Percentiles rank a stretch among this genome's conserved stretches.
These are phyloP conservation scores for Grifola frondosa DNA, from an alignment of 1,284 basidiomycete species.

Conservation along the genomic window DNA sequence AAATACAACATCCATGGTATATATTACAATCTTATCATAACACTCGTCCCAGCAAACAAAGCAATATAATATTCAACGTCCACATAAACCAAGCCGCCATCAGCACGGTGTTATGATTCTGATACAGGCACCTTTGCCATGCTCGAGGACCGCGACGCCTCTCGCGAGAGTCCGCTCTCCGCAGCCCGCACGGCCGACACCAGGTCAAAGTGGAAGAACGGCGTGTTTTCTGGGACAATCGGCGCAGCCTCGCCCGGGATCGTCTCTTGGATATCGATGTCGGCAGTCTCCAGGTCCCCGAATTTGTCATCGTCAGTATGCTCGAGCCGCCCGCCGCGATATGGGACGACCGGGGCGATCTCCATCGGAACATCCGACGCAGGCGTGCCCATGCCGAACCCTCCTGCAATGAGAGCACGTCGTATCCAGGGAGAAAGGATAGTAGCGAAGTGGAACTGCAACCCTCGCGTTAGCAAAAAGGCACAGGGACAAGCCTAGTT, in stretches of 20 bases:
- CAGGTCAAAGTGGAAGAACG: conserved; percentile 87
- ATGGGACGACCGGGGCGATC: conserved; percentile 70
- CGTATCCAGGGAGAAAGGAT: conserved; percentile 93
- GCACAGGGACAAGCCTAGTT: not conserved
- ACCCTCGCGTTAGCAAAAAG: not conserved
- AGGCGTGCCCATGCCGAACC: conserved; percentile 65
- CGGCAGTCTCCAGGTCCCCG: conserved; percentile 14
- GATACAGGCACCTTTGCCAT: conserved; percentile 1
- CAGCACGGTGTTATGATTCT: no score
- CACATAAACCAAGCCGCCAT: no score
- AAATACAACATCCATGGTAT: no score
- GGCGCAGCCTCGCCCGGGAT: conserved; percentile 21
- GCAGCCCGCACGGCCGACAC: conserved; percentile 68
- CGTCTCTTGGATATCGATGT: conserved; percentile 17
- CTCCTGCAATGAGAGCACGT: conserved; percentile 82
- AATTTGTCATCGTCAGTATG: conserved; percentile 4
- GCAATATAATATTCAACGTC: no score
- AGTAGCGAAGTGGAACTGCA: conserved; percentile 82
- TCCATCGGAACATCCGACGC: conserved; percentile 51
- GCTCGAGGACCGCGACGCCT: conserved; percentile 12
- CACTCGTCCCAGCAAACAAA: no score
- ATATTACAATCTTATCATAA: no score
- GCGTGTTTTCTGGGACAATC: conserved; percentile 57
- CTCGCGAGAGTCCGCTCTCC: conserved; percentile 37
- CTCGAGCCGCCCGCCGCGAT: conserved; percentile 40